phyloP scores from a whole-genome alignment of 306 rosid species.

The Crotalaria pallida region DNA sequence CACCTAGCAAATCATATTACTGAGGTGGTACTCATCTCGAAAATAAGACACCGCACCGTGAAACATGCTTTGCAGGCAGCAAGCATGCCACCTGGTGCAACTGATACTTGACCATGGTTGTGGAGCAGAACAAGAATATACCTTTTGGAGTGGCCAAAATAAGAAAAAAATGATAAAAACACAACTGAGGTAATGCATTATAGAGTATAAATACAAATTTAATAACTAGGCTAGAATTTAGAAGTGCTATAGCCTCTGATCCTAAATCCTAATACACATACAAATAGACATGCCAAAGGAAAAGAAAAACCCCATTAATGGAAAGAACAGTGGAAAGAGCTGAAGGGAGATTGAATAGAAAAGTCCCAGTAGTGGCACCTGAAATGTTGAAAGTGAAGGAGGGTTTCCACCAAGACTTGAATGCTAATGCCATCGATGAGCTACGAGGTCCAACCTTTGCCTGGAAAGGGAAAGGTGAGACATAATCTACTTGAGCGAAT shows the following conservation, averaged over 20 bases:
- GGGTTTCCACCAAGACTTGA: constrained; percentile 99
- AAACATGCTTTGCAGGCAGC: not conserved
- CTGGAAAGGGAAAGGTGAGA: constrained; percentile 46
- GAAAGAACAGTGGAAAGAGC: constrained; percentile 1
- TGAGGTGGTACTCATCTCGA: not conserved
- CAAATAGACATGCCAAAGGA: not conserved
- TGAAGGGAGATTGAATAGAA: not conserved
- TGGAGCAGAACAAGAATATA: not conserved
- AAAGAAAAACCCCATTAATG: constrained; percentile 1
- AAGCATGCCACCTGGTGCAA: not conserved
- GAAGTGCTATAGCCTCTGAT: not conserved
- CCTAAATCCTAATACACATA: not conserved
- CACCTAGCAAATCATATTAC: not conserved
- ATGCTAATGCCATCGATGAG: constrained; percentile 69
- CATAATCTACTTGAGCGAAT: constrained; percentile 18
- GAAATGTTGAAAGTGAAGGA: constrained; percentile 82
- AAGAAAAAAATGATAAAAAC: not conserved
- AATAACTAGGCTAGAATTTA: not conserved
- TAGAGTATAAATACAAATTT: not conserved
- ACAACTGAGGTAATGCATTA: not conserved
- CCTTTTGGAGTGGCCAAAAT: not conserved
- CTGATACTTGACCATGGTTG: not conserved
- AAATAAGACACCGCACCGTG: not conserved
- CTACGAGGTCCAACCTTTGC: constrained; percentile 76
- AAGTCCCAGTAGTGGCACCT: constrained; percentile 44